Evolutionary conservation across 2,329 filamentous ascomycete genomes (phyloP), one percentile per base, ranked within the genome.

Genomic region (Pseudogymnoascus sp.): DNA sequence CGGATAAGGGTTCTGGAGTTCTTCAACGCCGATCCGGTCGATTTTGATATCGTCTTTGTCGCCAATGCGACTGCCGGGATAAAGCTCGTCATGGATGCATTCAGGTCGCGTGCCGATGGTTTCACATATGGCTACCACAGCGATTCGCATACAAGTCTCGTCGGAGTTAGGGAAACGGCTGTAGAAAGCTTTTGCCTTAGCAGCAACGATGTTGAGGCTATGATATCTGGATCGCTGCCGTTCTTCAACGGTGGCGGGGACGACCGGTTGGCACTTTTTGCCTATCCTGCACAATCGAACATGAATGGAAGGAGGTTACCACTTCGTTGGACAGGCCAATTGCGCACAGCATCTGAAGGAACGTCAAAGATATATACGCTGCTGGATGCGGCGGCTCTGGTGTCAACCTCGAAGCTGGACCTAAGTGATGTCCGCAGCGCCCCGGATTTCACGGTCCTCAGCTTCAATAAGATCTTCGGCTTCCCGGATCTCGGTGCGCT

Each of bases 401-500:
- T 86, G 8, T 87, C 91, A 6, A 96, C 93, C 0, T 85, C 89
- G 4, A 85, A 85, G 0, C 78, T 97, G 5, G 84, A 96, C 71
- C 77, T 97, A 2, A 79, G 84, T 63, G 77, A 89, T 68, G 69
- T 80, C 0, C 77, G 79, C 0, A 72, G 76, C 0, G 86, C 88
- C 0, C 90, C 93, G 1, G 93, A 97, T 73, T 97, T 97, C 68
- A 88, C 85, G 0, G 89, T 91, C 0, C 71, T 97, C 45, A 97
- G 93, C 74, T 86, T 97, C 67, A 96, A 97, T 78, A 99, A 97
- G 74, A 93, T 97, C n/a, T 97, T 97, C 74, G 93, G 95, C 1
- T 97, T 97, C 68, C 93, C 93, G 0, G 91, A 97, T 72, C 79
- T 97, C 1, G 93, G 93, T 1, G 92, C 87, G 1, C 77, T 99